Evolutionary conservation across 192 early-diverging fungal genomes (phyloP), one percentile per base, ranked within the genome.

Genomic region (Gorgonomyces haynaldii): DNA sequence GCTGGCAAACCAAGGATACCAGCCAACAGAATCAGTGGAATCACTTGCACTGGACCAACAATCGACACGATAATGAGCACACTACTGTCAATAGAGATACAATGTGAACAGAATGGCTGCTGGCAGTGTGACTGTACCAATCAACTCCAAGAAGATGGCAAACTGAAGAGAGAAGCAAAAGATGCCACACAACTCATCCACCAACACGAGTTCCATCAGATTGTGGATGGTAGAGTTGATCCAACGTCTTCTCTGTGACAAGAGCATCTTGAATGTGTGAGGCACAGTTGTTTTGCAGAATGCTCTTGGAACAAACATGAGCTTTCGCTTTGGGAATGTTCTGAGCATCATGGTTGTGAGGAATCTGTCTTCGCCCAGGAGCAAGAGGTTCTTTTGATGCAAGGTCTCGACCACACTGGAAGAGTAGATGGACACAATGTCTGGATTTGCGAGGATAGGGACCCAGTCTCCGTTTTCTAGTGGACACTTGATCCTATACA

Each of bases 171-270:
- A 91, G 53, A 96, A 88, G 56, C 89, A 93, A 62, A 96, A 91
- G 1, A 87, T 88, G 26, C 91, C 91, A 69, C 91, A 96, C 42
- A 96, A 72, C 55, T 96, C 86, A 38, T 81, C 74, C 24, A 96
- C 88, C 26, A 93, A 78, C 12, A 96, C 83, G 41, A 96, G 64
- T 59, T 96, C 92, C 41, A 96, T 43, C 60, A 96, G 61, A 58
- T 96, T 96, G 66, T 96, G 92, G 53, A 96, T 87, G 1, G 92
- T 96, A 43, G 85, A 88, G 70, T 96, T 96, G 65, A 96, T 96
- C 92, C 92, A 96, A 28, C 92, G 78, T 36, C 91, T 79, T 37
- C 91, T 75, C 61, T 95, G 91, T 21, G 83, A 86, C 53, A 95
- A 53, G 15, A 95, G 66, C 10, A 90, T 82, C 44, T 70, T 70